These are phyloP conservation scores for Talaromyces sp. DNA, from an alignment of 2,329 filamentous ascomycete species.

Conservation along the genomic window DNA sequence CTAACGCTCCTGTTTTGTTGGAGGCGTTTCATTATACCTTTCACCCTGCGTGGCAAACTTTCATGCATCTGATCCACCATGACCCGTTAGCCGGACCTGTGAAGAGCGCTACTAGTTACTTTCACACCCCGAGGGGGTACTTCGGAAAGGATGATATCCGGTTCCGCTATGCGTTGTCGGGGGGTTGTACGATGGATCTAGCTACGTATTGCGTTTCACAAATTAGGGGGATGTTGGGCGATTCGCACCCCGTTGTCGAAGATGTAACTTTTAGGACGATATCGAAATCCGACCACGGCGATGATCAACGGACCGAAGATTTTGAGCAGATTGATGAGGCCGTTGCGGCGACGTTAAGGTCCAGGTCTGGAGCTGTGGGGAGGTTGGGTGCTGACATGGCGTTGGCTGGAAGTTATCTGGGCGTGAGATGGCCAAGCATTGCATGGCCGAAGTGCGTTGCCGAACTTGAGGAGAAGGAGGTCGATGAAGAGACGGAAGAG, in stretches of 20 bases:
- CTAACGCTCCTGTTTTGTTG: constrained; percentile 46
- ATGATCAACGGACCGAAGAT: constrained; percentile 22
- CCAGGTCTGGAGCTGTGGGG: constrained; percentile 18
- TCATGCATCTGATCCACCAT: constrained; percentile 24
- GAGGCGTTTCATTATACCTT: constrained; percentile 55
- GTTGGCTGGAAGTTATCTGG: constrained; percentile 15
- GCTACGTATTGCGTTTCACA: constrained; percentile 42
- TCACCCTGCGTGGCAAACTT: constrained; percentile 47
- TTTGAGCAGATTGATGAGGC: constrained; percentile 28
- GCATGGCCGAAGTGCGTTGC: constrained; percentile 24
- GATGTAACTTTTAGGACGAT: constrained; percentile 29
- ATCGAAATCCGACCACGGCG: constrained; percentile 29
- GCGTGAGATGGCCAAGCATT: constrained; percentile 15
- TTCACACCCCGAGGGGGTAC: constrained; percentile 33
- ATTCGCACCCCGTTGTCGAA: constrained; percentile 40
- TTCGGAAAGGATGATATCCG: constrained; percentile 43
- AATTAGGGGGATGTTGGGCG: constrained; percentile 41
- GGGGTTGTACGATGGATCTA: constrained; percentile 36
- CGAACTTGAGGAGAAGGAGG: constrained; percentile 19
- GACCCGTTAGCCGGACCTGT: constrained; percentile 30
- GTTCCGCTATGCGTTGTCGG: constrained; percentile 43
- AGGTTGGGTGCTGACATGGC: constrained; percentile 20
- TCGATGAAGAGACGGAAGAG: constrained; percentile 6
- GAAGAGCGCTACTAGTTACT: constrained; percentile 37
- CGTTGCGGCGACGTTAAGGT: constrained; percentile 21